Base-by-base conservation (phyloP, 1,284 basidiomycete genomes). In the Cutaneotrichosporon curvatum region DNA sequence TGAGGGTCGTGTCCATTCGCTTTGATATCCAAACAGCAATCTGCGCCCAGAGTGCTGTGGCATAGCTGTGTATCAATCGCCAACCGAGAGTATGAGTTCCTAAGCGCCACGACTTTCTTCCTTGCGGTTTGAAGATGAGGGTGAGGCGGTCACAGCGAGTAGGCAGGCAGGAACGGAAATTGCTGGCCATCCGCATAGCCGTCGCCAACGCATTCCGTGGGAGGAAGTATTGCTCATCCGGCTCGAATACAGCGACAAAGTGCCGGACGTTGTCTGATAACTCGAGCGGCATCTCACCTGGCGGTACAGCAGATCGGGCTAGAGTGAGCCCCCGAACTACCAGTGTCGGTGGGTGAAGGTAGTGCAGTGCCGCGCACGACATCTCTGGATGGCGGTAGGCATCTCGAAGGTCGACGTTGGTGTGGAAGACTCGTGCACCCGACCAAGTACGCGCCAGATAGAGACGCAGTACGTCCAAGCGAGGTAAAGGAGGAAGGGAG, bases 171-270 rank as follows among this genome's bases (percentile, higher is more conserved):
- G 30, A 15, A 35, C 48, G 43, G 40, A 50, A 50, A 7, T 42
- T 19, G 3, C 22, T 37, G 2, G 28, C 43, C 8, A 25, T 35
- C 23, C 10, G 10, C 10, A 19, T 32, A 1, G 48, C 43, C 3
- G 32, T 30, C 12, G 18, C 30, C n/a, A 41, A 20, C 14, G 39
- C 35, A 22, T 50, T 37, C 8, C 48, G 40, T 5, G 48, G 37
- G 18, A 50, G 40, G 30, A 50, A 39, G 40, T 37, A 50, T 4
- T 39, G 48, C 19, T 38, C 19, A 30, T 50, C 48, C 6, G 48
- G 48, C 43, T 50, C 40, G 36, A 50, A 43, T 12, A 50, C 48
- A 30, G 31, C 19, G 10, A 45, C 36, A 4, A 15, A 42, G 43
- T 42, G 48, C 5, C 40, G 43, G 16, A 50, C 48, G 20, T 22